phyloP scores from a whole-genome alignment of 1,139 yeast species.

The Debaryomycetaceae sp. region DNA sequence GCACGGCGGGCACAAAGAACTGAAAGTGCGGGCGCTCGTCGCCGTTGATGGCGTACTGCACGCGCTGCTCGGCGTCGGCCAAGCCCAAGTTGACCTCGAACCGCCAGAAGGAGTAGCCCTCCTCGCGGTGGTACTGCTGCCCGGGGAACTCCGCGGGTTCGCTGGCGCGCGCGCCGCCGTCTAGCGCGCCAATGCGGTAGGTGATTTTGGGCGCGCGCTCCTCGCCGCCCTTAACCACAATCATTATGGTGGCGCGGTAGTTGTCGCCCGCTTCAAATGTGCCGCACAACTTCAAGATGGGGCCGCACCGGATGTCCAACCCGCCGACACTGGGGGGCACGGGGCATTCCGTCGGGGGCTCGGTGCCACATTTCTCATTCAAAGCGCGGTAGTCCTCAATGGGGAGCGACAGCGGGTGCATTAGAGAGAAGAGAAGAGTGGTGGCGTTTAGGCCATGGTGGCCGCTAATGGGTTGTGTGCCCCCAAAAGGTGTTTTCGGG shows the following conservation, averaged over 20 bases:
- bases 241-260: conserved; percentile 63
- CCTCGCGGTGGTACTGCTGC: conserved; percentile 39
- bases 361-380: conserved; percentile 5
- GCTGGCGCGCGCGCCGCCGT: conserved; percentile 12
- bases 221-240: conserved; percentile 48
- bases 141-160: conserved; percentile 43
- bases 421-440: too few species aligned
- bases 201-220: conserved; percentile 32
- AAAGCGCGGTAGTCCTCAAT: conserved; percentile 5
- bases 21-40: conserved; percentile 32
- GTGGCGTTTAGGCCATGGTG: too few species aligned
- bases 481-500: too few species aligned
- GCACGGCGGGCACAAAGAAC: conserved; percentile 55
- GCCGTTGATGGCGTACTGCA: conserved; percentile 55
- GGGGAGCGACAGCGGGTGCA: conserved; percentile 6
- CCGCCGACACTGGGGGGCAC: conserved; percentile 22
- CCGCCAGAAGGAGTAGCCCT: conserved; percentile 58
- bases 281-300: conserved; percentile 64
- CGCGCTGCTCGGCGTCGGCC: conserved; percentile 48
- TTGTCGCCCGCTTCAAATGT: conserved; percentile 45
- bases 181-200: conserved; percentile 37
- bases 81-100: conserved; percentile 51
- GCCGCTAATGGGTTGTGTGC: too few species aligned
- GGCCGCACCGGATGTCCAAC: conserved; percentile 68
- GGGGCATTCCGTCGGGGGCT: conserved; percentile 24